Evolutionary conservation across 331 rosid species (phyloP), one percentile per base, ranked within the genome.

Genomic region (Malus hybrid): DNA sequence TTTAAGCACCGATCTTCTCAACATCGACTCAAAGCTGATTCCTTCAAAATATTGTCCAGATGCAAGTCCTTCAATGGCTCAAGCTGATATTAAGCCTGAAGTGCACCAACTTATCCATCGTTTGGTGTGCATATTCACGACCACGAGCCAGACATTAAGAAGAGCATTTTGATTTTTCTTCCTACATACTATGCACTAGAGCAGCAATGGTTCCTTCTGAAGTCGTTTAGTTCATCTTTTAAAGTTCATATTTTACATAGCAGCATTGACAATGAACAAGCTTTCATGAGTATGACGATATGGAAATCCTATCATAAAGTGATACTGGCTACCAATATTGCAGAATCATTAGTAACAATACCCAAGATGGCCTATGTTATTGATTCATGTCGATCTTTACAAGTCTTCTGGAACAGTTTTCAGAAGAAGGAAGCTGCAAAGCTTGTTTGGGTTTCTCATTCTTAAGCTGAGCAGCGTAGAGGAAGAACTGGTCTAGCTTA

Each of bases 401-500:
- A 89, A 87, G 97, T 93, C 61, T 82, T 71, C 70, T 93, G 98
- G 97, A 86, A 90, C 60, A 79, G 67, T 70, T 56, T 16, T 36
- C 81, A 73, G 77, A 90, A 85, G 83, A 90, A 34, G 79, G 97
- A 93, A 26, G 60, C 82, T 74, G 20, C 87, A 61, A 26, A 83
- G 75, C 97, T 93, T 80, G 90, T 85, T 77, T 93, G 98, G 97
- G 96, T 86, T 82, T 93, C 98, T 73, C 87, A 86, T 79, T 90
- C 98, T 76, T 97, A 93, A 96, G 98, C 97, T 46, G 85, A 93
- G 14, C 98, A 90, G 78, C 97, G 98, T 19, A 86, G 46, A 81
- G 98, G 97, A 79, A 90, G 96, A 88, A 93, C 98, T 68, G 98
- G 98, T 66, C 87, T 96, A 89, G 90, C 98, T 66, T 93, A 97